Evolutionary conservation across 2,329 filamentous ascomycete species (phyloP), one percentile per base, ranked within the genome.

Genomic region (Claviceps africana): DNA sequence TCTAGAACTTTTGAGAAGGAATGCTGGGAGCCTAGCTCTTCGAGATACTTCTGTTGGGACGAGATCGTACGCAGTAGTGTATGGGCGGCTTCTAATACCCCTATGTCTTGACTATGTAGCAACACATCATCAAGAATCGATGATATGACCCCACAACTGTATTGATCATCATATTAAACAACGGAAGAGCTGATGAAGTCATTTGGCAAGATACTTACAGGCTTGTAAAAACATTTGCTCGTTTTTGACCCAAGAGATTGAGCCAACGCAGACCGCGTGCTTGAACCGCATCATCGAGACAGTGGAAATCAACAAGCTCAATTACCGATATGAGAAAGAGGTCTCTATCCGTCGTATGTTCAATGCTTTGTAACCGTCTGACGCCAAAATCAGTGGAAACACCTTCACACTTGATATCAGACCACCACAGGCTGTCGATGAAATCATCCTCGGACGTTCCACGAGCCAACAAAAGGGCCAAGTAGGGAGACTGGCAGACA

Each of bases 241-340:
- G 70, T 21, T 70, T 70, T 10, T 62, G 59, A 3, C 80, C 79
- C 30, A 85, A 64, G 48, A 75, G 70, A 50, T 77, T 78, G 37
- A 86, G 70, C 78, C 81, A 83, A 17, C 69, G 61, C 3, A 86
- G 66, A 17, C 72, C 77, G 15, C 79, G 72, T 44, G 76, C 74
- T 61, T 85, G 82, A 19, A 81, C 72, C 1, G 70, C 69, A 52
- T 85, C 81, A 53, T 85, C 82, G 8, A 84, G 67, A 53, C 77
- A 77, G 52, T 78, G 75, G 59, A 86, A 85, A 60, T 86, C 82
- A 10, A 85, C 76, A 43, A 85, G 69, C 59, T 78, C 75, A 52
- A 85, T 80, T 1, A 78, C 79, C 3, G 78, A 78, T 55, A 78
- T 80, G 6, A 85, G 70, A 17, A 86, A 65, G 13, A 85, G 62